phyloP scores from a whole-genome alignment of 129 eudicot species.

The Flaveria bidentis region DNA sequence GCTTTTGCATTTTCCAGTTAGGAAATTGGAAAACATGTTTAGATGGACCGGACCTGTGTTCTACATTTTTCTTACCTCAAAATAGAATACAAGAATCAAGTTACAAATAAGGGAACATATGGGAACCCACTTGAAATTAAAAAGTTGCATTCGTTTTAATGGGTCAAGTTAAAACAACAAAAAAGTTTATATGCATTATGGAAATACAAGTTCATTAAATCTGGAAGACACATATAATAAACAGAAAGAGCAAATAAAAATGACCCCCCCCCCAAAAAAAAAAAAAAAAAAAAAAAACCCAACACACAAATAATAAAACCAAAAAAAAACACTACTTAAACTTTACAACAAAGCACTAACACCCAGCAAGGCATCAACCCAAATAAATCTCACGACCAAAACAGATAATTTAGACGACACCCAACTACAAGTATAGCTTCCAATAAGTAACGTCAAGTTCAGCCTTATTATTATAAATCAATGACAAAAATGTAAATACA shows the following conservation, averaged over 20 bases:
- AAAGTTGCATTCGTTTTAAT: neutral
- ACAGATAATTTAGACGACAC: neutral
- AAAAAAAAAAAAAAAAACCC: no score
- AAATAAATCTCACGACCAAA: slow-evolving; percentile 1
- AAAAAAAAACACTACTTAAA: neutral
- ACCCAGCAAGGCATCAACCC: neutral
- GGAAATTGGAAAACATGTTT: neutral
- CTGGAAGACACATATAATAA: neutral
- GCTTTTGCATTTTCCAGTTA: slow-evolving; percentile 2
- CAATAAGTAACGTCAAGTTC: neutral
- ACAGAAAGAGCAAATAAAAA: neutral
- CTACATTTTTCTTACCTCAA: neutral
- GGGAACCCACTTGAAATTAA: neutral
- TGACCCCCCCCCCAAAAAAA: no score
- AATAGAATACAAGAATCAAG: neutral
- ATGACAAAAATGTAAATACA: no score
- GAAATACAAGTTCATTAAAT: neutral
- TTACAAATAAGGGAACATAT: neutral
- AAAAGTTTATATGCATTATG: neutral
- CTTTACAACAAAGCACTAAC: neutral
- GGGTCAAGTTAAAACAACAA: neutral
- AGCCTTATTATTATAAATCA: no score
- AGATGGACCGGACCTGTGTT: neutral
- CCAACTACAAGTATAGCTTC: neutral
- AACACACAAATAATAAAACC: neutral